Conservation (phyloP, 1,139 yeast species). For the Pichia sp. region DNA sequence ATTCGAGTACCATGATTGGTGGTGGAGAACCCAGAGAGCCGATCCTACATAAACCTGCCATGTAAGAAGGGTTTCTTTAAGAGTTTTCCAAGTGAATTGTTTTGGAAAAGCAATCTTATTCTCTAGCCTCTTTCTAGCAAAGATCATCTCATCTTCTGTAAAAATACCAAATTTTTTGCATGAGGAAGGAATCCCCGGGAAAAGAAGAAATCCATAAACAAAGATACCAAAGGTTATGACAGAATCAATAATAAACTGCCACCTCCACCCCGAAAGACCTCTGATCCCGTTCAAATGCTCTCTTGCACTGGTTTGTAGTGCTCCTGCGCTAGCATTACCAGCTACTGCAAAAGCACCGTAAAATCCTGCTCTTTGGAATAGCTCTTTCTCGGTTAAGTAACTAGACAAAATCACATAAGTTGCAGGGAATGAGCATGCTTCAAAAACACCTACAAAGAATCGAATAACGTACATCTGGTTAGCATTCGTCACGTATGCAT, state of each 20-base stretch:
- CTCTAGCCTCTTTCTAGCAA: slow-evolving; percentile 56
- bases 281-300: slow-evolving; percentile 32
- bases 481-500: slow-evolving; percentile 25
- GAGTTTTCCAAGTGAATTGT: slow-evolving; percentile 11
- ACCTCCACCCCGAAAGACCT: slow-evolving; percentile 53
- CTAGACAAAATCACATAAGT: slow-evolving; percentile 41
- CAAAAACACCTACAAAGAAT: slow-evolving; percentile 28
- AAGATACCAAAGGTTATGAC: slow-evolving; percentile 58
- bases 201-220: slow-evolving; percentile 52
- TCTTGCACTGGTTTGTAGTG: slow-evolving; percentile 31
- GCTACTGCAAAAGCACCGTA: slow-evolving; percentile 40
- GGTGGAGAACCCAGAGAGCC: slow-evolving; percentile 31
- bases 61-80: slow-evolving; percentile 36
- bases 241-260: slow-evolving; percentile 71
- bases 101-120: slow-evolving; percentile 32
- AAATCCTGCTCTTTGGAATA: slow-evolving; percentile 47
- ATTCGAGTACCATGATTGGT: slow-evolving; percentile 17
- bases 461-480: slow-evolving; percentile 25
- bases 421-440: slow-evolving; percentile 25
- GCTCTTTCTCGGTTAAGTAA: slow-evolving; percentile 45
- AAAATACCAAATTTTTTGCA: slow-evolving; percentile 39
- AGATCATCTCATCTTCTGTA: slow-evolving; percentile 61
- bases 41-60: slow-evolving; percentile 44
- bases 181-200: slow-evolving; percentile 68
- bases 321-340: slow-evolving; percentile 6